Evolutionary conservation across 805 yeast species (phyloP), one percentile per base, ranked within the genome.

Genomic region (Starmerella lactis-condensi): DNA sequence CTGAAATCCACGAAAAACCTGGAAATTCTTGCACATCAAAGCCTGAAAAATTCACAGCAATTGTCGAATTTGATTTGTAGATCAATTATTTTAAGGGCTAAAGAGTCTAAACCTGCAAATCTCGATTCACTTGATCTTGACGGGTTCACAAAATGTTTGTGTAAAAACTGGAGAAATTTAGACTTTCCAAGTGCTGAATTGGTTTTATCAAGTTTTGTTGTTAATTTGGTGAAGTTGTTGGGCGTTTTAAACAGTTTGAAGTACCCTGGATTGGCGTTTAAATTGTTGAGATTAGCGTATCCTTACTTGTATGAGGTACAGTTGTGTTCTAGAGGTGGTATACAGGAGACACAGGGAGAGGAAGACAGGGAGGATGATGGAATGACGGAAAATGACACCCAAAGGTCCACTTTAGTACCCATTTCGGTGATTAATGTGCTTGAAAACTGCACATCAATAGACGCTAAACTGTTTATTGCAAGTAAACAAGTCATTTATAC

Each of bases 111-210:
- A 6, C 31, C 30, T 8, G 11, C 24, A 6, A 17, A 14, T 4
- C 4, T 18, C 6, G n/a, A 20, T 5, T 31, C 34, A 6, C 5
- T 15, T 4, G 27, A 12, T 5, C 28, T 36, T 5, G 26, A 15
- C 6, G 12, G 2, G 2, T 30, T 38, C 20, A 5, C 33, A 14
- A 22, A n/a, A 1, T 35, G 25, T 10, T 30, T 28, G 20, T 20
- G 29, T 3, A 10, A 19, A 5, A 14, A 26, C 4, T 11, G 29
- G 1, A 17, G 13, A 22, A 26, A 31, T 15, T 32, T 39, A 10
- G 34, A 35, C 14, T 28, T 34, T 27, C 37, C 40, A 4, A 12
- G 37, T 5, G 39, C 42, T 2, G 42, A 38, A n/a, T 10, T 38
- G 15, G 24, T 38, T 12, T 8, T 38, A 9, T 31, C 40, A 3